These are phyloP conservation scores for Cadophora malorum DNA, from an alignment of 2,329 filamentous ascomycete species.

Conservation along the genomic window DNA sequence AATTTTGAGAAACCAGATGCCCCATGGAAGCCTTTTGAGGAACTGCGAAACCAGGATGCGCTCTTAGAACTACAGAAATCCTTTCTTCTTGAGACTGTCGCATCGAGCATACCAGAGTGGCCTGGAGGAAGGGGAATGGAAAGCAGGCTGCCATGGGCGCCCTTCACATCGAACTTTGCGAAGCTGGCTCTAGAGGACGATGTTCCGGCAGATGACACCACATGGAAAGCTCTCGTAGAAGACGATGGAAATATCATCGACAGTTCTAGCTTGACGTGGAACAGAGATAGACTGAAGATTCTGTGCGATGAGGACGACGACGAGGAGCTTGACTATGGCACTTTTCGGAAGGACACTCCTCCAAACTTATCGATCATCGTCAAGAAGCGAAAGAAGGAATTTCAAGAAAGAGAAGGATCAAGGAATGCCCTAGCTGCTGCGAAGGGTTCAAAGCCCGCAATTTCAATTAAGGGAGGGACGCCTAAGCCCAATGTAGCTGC, in stretches of 20 bases:
- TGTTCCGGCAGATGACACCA: constrained; percentile 49
- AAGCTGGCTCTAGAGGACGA: constrained; percentile 49
- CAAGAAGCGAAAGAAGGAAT: constrained; percentile 48
- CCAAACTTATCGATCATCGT: constrained; percentile 48
- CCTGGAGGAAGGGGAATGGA: constrained; percentile 46
- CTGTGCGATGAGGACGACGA: constrained; percentile 49
- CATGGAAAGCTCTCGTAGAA: constrained; percentile 47
- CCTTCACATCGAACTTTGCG: constrained; percentile 48
- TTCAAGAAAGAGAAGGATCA: constrained; percentile 26
- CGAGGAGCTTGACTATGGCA: constrained; percentile 45
- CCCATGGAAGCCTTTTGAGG: constrained; percentile 53
- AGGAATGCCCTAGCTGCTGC: background rate
- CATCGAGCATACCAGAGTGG: constrained; percentile 48
- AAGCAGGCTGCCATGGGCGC: constrained; percentile 54
- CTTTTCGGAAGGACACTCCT: constrained; percentile 32
- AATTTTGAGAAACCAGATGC: constrained; percentile 50
- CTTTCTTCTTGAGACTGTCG: constrained; percentile 36
- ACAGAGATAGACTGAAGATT: constrained; percentile 54
- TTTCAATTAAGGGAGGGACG: background rate
- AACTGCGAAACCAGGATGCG: constrained; percentile 24
- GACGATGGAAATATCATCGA: constrained; percentile 45
- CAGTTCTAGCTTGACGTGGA: constrained; percentile 53
- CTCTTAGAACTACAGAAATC: constrained; percentile 46
- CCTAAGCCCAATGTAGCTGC: constrained; percentile 4
- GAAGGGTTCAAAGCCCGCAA: background rate